Conservation (phyloP, 257 asterid genomes). For the Primulina tabacum region DNA sequence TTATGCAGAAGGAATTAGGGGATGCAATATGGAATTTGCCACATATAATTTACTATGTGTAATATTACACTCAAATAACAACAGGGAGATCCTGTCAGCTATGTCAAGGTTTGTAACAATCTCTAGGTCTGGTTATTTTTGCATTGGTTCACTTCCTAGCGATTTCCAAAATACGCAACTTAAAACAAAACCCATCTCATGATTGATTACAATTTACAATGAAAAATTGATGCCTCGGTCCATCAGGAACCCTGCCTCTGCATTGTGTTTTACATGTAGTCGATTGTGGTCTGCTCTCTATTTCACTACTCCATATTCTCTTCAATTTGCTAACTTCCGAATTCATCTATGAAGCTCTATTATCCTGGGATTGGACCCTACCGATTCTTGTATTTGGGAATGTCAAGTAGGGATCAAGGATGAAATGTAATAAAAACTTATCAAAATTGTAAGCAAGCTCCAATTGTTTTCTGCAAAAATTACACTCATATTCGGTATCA, state of each 20-base stretch:
- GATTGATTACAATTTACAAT: background rate
- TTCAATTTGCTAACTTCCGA: background rate
- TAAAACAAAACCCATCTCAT: background rate
- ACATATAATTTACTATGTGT: constrained; percentile 92
- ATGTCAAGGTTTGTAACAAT: constrained; percentile 81
- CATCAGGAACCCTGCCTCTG: background rate
- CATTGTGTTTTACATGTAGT: background rate
- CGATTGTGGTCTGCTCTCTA: background rate
- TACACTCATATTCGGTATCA: background rate
- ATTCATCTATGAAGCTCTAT: constrained; percentile 1
- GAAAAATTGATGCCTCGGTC: no score
- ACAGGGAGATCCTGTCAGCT: constrained; percentile 87
- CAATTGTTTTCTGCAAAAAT: background rate
- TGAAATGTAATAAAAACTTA: background rate
- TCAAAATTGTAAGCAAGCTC: background rate
- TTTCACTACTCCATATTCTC: background rate
- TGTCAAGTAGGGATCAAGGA: background rate
- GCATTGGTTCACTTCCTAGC: constrained; percentile 9
- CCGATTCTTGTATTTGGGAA: constrained; percentile 4
- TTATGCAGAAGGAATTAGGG: constrained; percentile 88
- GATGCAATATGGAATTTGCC: constrained; percentile 90
- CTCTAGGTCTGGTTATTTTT: constrained; percentile 10
- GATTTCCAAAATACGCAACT: background rate
- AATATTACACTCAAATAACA: constrained; percentile 80
- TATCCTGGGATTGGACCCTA: background rate